phyloP scores from a whole-genome alignment of 345 rosid species.

The Ceriops zippeliana region DNA sequence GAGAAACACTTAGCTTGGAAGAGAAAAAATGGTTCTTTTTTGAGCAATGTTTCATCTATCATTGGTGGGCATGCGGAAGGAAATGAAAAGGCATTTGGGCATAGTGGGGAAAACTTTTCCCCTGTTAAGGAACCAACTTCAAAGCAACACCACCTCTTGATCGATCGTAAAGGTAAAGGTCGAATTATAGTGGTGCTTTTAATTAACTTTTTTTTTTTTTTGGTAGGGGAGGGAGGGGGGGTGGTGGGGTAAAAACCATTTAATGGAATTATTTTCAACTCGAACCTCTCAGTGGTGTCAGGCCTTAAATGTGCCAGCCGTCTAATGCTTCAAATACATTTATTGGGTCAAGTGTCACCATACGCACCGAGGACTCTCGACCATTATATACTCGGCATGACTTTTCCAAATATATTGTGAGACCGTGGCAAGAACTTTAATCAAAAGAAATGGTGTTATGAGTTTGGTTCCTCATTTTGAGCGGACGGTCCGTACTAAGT shows the following conservation, averaged over 20 bases:
- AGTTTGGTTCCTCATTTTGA: too few relatives aligned
- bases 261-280: too few relatives aligned
- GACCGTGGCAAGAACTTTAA: too few relatives aligned
- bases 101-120: constrained; percentile 26
- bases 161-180: constrained; percentile 16
- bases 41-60: constrained; percentile 36
- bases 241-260: too few relatives aligned
- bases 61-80: constrained; percentile 28
- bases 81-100: constrained; percentile 22
- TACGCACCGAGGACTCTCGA: background rate
- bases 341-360: background rate
- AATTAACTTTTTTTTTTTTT: background rate
- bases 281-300: background rate
- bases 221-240: too few relatives aligned
- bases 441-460: too few relatives aligned
- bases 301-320: background rate
- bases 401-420: too few relatives aligned
- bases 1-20: constrained; percentile 19
- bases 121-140: constrained; percentile 40
- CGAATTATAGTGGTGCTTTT: background rate
- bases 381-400: too few relatives aligned
- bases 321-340: constrained; percentile 1
- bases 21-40: constrained; percentile 1
- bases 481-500: too few relatives aligned
- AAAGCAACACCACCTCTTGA: constrained; percentile 30